Evolutionary conservation across 73 alveolate genomes (phyloP).

Genomic region (Paramecium octaurelia): DNA sequence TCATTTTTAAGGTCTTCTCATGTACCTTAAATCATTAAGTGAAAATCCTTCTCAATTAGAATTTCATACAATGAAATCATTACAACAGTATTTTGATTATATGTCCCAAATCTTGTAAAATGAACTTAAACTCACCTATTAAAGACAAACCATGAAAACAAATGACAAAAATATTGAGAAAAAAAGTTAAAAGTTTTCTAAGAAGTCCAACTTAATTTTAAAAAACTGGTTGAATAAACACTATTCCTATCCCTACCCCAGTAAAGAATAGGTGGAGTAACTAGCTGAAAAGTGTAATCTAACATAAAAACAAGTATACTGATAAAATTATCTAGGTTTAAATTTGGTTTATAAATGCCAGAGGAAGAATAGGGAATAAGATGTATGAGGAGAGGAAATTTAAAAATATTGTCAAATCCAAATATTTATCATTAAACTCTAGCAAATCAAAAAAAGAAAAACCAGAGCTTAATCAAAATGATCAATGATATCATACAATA

Average conservation of each 20-base stretch:
- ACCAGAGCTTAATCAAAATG: not conserved
- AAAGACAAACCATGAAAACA: not conserved
- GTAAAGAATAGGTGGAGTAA: not conserved
- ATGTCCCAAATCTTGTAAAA: not conserved
- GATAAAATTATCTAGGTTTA: not conserved
- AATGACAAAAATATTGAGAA: not conserved
- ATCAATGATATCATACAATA: not conserved
- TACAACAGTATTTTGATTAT: not conserved
- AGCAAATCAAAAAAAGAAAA: not conserved
- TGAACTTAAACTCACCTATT: not conserved
- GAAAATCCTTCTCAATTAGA: slow-evolving; percentile 23
- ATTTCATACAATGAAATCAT: not conserved
- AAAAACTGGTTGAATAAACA: slow-evolving; percentile 12
- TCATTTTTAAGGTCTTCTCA: slow-evolving; percentile 27
- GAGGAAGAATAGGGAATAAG: slow-evolving; percentile 31
- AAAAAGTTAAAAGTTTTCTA: slow-evolving; percentile 16
- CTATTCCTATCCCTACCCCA: slow-evolving; percentile 36
- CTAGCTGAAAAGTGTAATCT: not conserved
- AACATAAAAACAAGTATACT: not conserved
- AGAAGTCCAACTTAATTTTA: slow-evolving; percentile 6
- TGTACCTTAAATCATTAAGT: not conserved
- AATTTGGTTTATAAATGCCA: slow-evolving; percentile 37
- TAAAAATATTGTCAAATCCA: slow-evolving; percentile 8
- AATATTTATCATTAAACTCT: not conserved
- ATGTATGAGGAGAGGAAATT: not conserved